Percentiles rank a stretch among this genome's conserved stretches.
These are phyloP conservation scores for Hirschfeldia incana DNA, from an alignment of 345 rosid genomes.

Conservation along the genomic window DNA sequence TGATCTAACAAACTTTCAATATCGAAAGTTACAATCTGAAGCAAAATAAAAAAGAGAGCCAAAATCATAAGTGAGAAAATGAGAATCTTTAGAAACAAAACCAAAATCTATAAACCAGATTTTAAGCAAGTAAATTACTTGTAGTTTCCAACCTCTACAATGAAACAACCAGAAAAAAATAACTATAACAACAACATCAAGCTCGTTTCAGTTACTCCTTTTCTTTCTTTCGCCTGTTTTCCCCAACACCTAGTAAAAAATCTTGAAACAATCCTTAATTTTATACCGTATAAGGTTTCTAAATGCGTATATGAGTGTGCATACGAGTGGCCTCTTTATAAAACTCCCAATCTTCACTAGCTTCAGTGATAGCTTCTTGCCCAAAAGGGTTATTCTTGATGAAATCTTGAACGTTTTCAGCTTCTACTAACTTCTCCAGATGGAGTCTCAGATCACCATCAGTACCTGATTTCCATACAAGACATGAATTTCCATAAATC, in stretches of 20 bases:
- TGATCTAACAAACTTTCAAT: background rate
- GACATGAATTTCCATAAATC: background rate
- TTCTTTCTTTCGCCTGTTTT: background rate
- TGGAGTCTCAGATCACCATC: slow-evolving; percentile 72
- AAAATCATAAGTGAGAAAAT: background rate
- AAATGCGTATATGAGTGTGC: background rate
- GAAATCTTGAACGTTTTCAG: slow-evolving; percentile 58
- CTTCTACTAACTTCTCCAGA: slow-evolving; percentile 56
- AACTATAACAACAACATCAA: background rate
- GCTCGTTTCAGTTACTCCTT: background rate
- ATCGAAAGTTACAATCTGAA: background rate
- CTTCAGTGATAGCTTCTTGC: slow-evolving; percentile 60
- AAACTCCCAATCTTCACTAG: slow-evolving; percentile 60
- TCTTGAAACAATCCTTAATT: background rate
- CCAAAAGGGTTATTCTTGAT: slow-evolving; percentile 71
- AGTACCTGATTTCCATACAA: slow-evolving; percentile 45
- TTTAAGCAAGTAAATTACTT: background rate
- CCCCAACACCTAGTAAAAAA: background rate
- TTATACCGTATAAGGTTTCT: slow-evolving; percentile 4
- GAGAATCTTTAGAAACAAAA: background rate
- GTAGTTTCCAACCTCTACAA: background rate
- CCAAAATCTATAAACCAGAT: background rate
- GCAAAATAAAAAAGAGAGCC: background rate
- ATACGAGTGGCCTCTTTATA: slow-evolving; percentile 43
- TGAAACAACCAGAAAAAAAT: background rate